Evolutionary conservation across 768 basidiomycete species (phyloP).

Genomic region (Trametes cingulata): DNA sequence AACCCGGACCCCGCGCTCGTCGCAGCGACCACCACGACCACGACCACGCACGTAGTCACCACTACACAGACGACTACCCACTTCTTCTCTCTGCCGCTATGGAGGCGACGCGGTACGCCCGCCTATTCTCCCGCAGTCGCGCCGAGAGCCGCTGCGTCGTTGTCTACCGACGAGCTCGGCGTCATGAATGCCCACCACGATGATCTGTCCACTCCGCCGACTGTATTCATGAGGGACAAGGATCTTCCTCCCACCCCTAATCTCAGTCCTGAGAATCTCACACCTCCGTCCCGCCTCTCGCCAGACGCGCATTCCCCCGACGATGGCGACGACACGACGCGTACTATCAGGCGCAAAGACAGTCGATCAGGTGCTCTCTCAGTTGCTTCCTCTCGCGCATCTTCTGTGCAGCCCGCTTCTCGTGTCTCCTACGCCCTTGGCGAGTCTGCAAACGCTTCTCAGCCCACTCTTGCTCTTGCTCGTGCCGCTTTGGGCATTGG

Average conservation of each 20-base stretch:
- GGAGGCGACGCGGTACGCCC: slow-evolving; percentile 54
- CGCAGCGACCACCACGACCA: slow-evolving; percentile 47
- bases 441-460: slow-evolving; percentile 24
- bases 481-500: slow-evolving; percentile 62
- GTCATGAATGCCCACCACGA: slow-evolving; percentile 5
- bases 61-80: slow-evolving; percentile 56
- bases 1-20: slow-evolving; percentile 40
- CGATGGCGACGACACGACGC: slow-evolving; percentile 6
- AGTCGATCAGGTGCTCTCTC: slow-evolving; percentile 4
- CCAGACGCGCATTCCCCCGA: slow-evolving; percentile 4
- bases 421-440: slow-evolving; percentile 14
- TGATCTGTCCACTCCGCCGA: slow-evolving; percentile 4
- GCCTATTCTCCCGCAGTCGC: slow-evolving; percentile 30
- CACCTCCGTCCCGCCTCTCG: slow-evolving; percentile 9
- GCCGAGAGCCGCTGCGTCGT: slow-evolving; percentile 31
- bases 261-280: slow-evolving; percentile 8
- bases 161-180: slow-evolving; percentile 28
- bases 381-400: slow-evolving; percentile 14
- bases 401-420: slow-evolving; percentile 18
- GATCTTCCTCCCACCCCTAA: slow-evolving; percentile 36
- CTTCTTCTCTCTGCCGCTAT: slow-evolving; percentile 67
- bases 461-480: slow-evolving; percentile 44
- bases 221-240: slow-evolving; percentile 27
- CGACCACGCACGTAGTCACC: slow-evolving; percentile 50
- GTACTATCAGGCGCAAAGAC: neutral